phyloP scores from a whole-genome alignment of 2,329 filamentous ascomycete genomes.

The Fusarium incarnatum region DNA sequence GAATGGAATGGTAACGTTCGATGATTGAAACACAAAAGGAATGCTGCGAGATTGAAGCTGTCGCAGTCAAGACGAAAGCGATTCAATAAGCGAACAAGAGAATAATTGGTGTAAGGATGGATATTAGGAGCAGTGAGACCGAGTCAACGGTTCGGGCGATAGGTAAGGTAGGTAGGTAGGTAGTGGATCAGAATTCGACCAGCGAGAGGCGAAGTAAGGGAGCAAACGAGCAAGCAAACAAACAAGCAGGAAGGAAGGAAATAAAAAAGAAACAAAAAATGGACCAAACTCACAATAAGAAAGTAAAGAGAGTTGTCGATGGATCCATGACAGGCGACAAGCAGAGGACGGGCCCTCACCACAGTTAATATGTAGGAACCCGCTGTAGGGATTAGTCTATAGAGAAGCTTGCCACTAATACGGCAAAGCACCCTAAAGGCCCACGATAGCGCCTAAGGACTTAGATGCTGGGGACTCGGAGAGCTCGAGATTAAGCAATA shows the following conservation, averaged over 20 bases:
- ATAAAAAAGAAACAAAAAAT: constrained; percentile 40
- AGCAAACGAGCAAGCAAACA: constrained; percentile 27
- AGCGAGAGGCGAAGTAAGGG: constrained; percentile 38
- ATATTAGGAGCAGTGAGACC: constrained; percentile 15
- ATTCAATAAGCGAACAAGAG: constrained; percentile 21
- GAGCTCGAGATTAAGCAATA: constrained; percentile 34
- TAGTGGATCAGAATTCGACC: constrained; percentile 34
- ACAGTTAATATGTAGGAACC: constrained; percentile 45
- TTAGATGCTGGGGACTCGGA: constrained; percentile 23
- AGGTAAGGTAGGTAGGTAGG: not conserved
- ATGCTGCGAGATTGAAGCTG: constrained; percentile 39
- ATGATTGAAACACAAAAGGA: constrained; percentile 45
- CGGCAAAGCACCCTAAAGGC: constrained; percentile 31
- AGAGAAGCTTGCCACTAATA: constrained; percentile 26
- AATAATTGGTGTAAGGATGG: constrained; percentile 1
- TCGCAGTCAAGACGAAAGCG: constrained; percentile 22
- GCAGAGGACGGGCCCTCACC: constrained; percentile 21
- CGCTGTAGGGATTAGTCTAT: constrained; percentile 20
- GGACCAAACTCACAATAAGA: constrained; percentile 70
- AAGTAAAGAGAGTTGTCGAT: constrained; percentile 74
- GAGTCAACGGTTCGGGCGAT: constrained; percentile 21
- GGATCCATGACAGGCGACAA: constrained; percentile 62
- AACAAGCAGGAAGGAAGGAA: constrained; percentile 16
- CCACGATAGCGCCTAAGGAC: constrained; percentile 45
- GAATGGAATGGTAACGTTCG: constrained; percentile 41